Evolutionary conservation across 495 filamentous ascomycete species (phyloP).

Genomic region (Physcia stellaris): DNA sequence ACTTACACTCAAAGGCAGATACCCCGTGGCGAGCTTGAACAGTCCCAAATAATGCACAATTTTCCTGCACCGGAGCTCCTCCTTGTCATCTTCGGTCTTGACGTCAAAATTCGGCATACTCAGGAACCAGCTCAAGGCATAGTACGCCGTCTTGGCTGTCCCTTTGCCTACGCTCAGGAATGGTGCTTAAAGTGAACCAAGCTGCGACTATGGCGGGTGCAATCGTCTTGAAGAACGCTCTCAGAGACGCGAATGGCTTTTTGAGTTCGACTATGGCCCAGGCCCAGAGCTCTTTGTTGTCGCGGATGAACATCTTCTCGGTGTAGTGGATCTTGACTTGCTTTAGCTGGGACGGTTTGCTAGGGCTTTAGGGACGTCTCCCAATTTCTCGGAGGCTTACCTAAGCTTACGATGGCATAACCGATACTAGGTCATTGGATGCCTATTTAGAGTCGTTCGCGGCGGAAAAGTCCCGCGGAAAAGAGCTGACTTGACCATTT

Average conservation of each 20-base stretch:
- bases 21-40: neutral
- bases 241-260: no score
- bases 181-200: neutral
- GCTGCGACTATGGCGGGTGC: neutral
- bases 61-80: neutral
- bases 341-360: no score
- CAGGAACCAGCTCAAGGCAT: neutral
- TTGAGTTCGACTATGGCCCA: no score
- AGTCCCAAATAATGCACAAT: neutral
- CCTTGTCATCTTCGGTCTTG: neutral
- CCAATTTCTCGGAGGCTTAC: no score
- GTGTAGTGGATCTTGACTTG: no score
- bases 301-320: no score
- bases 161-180: neutral
- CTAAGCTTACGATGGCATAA: no score
- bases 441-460: neutral
- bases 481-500: no score
- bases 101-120: no score
- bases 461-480: constrained; percentile 1
- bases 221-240: neutral
- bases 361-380: no score
- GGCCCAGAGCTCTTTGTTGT: no score
- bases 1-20: neutral
- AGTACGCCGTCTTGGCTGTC: neutral
- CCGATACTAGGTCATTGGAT: no score